These are phyloP conservation scores for apple (Malus domestica) DNA, from an alignment of 306 rosid species.

Conservation along the genomic window ASM211411v1 NC_041804.1:13194001-13194500, in stretches of 20 bases:
- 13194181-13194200: constrained; percentile 21
- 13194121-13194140: constrained; percentile 75
- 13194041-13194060: constrained; percentile 86
- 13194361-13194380: not conserved
- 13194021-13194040: constrained; percentile 81
- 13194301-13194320: not conserved
- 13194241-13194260: not conserved
- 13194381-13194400: not conserved
- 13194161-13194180: constrained; percentile 79
- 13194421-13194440: not conserved
- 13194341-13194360: not conserved
- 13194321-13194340: not conserved
- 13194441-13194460: not conserved
- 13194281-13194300: not conserved
- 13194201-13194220: not conserved
- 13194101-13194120: constrained; percentile 85
- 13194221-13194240: not conserved
- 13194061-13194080: constrained; percentile 64
- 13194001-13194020: constrained; percentile 46
- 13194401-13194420: not conserved
- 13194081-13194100: constrained; percentile 69
- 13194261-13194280: not conserved
- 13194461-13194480: not conserved
- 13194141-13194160: constrained; percentile 79
- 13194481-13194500: not conserved